Percentiles rank a stretch among this genome's conserved stretches.
These are phyloP conservation scores for Blastobotrys attinorum DNA, from an alignment of 805 yeast genomes.

Conservation along the genomic window DNA sequence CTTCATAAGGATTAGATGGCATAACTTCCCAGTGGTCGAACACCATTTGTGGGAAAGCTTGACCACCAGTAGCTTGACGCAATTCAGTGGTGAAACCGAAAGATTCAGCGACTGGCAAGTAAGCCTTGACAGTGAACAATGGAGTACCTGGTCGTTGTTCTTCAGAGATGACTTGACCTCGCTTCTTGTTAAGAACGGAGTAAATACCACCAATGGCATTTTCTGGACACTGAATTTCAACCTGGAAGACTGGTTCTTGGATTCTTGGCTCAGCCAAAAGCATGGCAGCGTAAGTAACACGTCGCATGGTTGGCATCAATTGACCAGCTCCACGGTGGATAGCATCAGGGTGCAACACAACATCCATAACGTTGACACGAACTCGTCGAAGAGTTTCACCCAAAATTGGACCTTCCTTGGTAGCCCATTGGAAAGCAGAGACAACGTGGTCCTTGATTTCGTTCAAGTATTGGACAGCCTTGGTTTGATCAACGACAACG, in stretches of 20 bases:
- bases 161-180: slow-evolving; percentile 99
- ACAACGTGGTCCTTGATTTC: slow-evolving; percentile 99
- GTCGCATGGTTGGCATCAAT: slow-evolving; percentile 99
- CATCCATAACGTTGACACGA: slow-evolving; percentile 97
- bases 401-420: slow-evolving; percentile 98
- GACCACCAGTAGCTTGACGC: slow-evolving; percentile 99
- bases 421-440: slow-evolving; percentile 99
- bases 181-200: slow-evolving; percentile 94
- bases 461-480: slow-evolving; percentile 98
- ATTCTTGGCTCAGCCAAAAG: slow-evolving; percentile 95
- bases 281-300: slow-evolving; percentile 97
- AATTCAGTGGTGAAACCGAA: slow-evolving; percentile 99
- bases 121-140: slow-evolving; percentile 98
- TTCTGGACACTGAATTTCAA: slow-evolving; percentile 99
- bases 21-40: slow-evolving; percentile 97
- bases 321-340: slow-evolving; percentile 99
- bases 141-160: slow-evolving; percentile 99
- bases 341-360: slow-evolving; percentile 99
- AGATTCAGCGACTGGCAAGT: slow-evolving; percentile 99
- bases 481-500: slow-evolving; percentile 98
- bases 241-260: slow-evolving; percentile 98
- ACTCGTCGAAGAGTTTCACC: slow-evolving; percentile 95
- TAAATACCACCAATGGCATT: slow-evolving; percentile 99
- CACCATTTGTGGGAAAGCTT: slow-evolving; percentile 99
- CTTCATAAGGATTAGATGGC: slow-evolving; percentile 89